These are phyloP conservation scores for Aspergillus eucalypticola DNA, from an alignment of 2,329 filamentous ascomycete species.

Conservation along the genomic window DNA sequence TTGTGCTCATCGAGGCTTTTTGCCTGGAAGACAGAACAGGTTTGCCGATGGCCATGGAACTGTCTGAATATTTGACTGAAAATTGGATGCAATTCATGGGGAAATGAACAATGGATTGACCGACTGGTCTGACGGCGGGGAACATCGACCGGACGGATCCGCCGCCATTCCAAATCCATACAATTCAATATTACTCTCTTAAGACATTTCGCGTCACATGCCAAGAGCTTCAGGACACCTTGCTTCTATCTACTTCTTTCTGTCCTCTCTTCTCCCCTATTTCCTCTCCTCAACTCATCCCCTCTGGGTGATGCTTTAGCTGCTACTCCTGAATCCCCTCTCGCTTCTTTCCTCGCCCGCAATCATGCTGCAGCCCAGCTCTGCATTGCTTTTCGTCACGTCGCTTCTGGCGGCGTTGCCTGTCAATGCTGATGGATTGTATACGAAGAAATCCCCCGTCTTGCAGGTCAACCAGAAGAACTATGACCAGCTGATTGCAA, in stretches of 20 bases:
- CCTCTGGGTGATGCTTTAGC: neutral
- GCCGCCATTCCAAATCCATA: no score
- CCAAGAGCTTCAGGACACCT: slow-evolving; percentile 47
- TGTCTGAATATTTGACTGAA: no score
- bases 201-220: slow-evolving; percentile 26
- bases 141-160: no score
- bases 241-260: slow-evolving; percentile 27
- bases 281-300: neutral
- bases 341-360: neutral
- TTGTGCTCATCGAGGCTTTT: neutral
- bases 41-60: no score
- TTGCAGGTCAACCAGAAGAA: slow-evolving; percentile 76
- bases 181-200: no score
- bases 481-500: slow-evolving; percentile 79
- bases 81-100: no score
- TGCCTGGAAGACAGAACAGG: no score
- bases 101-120: no score
- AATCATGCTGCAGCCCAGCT: slow-evolving; percentile 43
- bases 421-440: slow-evolving; percentile 69
- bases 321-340: neutral
- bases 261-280: slow-evolving; percentile 7
- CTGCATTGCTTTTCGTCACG: slow-evolving; percentile 52
- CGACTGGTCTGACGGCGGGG: no score
- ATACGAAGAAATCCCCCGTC: slow-evolving; percentile 83
- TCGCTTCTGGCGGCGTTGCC: slow-evolving; percentile 68